Evolutionary conservation across 2,329 filamentous ascomycete species (phyloP).

Genomic region (Neonectria ditissima): DNA sequence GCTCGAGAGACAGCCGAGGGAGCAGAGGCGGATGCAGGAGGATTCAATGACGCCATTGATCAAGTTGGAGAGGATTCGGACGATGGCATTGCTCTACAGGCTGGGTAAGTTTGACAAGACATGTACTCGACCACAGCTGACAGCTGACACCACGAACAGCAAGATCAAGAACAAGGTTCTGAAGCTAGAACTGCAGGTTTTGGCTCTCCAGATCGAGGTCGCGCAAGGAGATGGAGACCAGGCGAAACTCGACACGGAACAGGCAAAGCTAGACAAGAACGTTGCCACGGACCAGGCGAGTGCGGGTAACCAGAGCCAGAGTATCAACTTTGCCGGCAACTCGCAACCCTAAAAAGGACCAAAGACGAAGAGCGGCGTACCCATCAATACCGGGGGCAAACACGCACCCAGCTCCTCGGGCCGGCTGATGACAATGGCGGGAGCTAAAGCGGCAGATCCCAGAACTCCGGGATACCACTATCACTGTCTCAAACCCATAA

Average conservation of each 20-base stretch:
- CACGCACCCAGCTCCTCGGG: not conserved
- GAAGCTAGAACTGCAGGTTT: constrained; percentile 65
- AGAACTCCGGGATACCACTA: not conserved
- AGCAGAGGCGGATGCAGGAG: constrained; percentile 60
- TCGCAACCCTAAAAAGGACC: constrained; percentile 16
- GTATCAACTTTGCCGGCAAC: constrained; percentile 48
- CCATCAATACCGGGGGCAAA: not conserved
- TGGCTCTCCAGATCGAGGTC: constrained; percentile 63
- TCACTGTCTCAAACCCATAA: not conserved
- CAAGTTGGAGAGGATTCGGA: constrained; percentile 53
- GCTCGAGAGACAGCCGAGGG: constrained; percentile 63
- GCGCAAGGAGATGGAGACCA: constrained; percentile 60
- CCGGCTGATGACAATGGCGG: not conserved
- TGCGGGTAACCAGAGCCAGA: constrained; percentile 51
- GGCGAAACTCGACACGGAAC: constrained; percentile 58
- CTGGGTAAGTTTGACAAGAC: constrained; percentile 47
- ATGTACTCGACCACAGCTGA: not conserved
- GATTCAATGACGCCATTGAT: constrained; percentile 64
- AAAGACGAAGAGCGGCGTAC: not conserved
- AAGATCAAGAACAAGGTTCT: constrained; percentile 73
- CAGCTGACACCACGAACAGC: constrained; percentile 18
- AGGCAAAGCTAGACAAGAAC: constrained; percentile 66
- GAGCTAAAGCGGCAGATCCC: not conserved
- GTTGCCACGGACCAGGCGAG: constrained; percentile 53
- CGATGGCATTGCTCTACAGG: constrained; percentile 59